These are phyloP conservation scores for Xylaria intraflava DNA, from an alignment of 495 filamentous ascomycete species.

Conservation along the genomic window DNA sequence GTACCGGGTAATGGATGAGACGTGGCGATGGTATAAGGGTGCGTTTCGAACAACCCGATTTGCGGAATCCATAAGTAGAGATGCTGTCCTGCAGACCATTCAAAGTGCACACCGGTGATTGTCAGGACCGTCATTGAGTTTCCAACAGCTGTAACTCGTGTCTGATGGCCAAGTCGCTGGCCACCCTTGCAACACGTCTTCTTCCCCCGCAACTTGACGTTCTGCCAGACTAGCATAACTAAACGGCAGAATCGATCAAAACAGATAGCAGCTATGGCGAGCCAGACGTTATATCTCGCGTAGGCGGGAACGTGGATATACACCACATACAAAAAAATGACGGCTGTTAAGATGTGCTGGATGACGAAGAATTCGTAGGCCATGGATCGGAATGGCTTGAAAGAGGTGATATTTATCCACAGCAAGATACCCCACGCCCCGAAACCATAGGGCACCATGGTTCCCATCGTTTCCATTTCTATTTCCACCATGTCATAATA, in stretches of 20 bases:
- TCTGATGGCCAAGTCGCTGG: slow-evolving; percentile 47
- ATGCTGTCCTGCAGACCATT: slow-evolving; percentile 73
- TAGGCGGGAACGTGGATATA: slow-evolving; percentile 56
- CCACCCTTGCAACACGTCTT: slow-evolving; percentile 34
- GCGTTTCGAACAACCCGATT: slow-evolving; percentile 62
- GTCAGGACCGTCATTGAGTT: slow-evolving; percentile 61
- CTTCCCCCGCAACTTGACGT: slow-evolving; percentile 45
- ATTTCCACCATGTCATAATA: slow-evolving; percentile 54
- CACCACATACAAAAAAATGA: slow-evolving; percentile 60
- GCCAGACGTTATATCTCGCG: slow-evolving; percentile 60
- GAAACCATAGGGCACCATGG: slow-evolving; percentile 61
- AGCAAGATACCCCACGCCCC: slow-evolving; percentile 67
- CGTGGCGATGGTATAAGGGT: slow-evolving; percentile 74
- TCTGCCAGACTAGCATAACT: slow-evolving; percentile 51
- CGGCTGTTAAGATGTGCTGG: slow-evolving; percentile 66
- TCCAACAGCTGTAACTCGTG: slow-evolving; percentile 55
- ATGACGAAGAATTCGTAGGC: slow-evolving; percentile 77
- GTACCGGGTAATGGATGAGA: slow-evolving; percentile 36
- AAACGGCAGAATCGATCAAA: slow-evolving; percentile 60
- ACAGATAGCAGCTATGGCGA: slow-evolving; percentile 61
- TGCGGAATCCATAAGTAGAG: slow-evolving; percentile 67
- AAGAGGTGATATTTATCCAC: slow-evolving; percentile 63
- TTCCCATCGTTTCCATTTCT: slow-evolving; percentile 53
- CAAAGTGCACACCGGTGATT: slow-evolving; percentile 60
- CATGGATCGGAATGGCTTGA: slow-evolving; percentile 60